These are phyloP conservation scores for Boletales sp. DNA, from an alignment of 768 basidiomycete species.

Conservation along the genomic window DNA sequence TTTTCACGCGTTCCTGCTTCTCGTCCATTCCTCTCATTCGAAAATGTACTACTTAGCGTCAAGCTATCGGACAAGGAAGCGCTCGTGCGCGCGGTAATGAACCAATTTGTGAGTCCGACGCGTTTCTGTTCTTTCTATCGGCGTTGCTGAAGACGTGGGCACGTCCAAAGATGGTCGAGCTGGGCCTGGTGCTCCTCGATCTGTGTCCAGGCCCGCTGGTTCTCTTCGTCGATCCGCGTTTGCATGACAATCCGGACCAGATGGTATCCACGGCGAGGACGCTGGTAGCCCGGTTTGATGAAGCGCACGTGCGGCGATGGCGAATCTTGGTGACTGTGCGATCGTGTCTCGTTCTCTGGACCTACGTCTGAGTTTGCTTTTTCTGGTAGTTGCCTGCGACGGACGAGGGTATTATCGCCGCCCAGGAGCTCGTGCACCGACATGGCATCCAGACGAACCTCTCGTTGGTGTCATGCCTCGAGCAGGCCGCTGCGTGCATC, in stretches of 20 bases:
- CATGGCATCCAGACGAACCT: conserved; percentile 50
- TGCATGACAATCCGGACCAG: conserved; percentile 31
- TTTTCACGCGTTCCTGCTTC: neutral
- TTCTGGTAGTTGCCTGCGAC: conserved; percentile 53
- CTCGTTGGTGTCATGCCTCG: conserved; percentile 47
- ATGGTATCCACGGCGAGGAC: conserved; percentile 44
- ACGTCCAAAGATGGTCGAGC: conserved; percentile 45
- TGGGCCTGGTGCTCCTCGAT: conserved; percentile 43
- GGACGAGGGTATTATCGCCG: conserved; percentile 48
- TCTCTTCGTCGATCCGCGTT: conserved; percentile 49
- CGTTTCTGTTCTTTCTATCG: neutral
- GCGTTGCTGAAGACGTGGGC: neutral
- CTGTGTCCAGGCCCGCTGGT: conserved; percentile 46
- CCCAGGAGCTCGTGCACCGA: conserved; percentile 35
- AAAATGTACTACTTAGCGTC: conserved; percentile 8
- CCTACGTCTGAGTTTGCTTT: neutral
- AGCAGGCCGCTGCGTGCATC: conserved; percentile 54
- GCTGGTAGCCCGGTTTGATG: conserved; percentile 39
- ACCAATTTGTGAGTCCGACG: conserved; percentile 30
- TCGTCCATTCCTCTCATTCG: neutral
- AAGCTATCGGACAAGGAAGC: conserved; percentile 9
- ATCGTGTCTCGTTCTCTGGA: neutral
- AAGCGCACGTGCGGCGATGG: conserved; percentile 35
- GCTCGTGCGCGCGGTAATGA: conserved; percentile 19
- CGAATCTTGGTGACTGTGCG: conserved; percentile 49